Evolutionary conservation across 352 stramenopile species (phyloP).

Genomic region (Achlya hypogyna): DNA sequence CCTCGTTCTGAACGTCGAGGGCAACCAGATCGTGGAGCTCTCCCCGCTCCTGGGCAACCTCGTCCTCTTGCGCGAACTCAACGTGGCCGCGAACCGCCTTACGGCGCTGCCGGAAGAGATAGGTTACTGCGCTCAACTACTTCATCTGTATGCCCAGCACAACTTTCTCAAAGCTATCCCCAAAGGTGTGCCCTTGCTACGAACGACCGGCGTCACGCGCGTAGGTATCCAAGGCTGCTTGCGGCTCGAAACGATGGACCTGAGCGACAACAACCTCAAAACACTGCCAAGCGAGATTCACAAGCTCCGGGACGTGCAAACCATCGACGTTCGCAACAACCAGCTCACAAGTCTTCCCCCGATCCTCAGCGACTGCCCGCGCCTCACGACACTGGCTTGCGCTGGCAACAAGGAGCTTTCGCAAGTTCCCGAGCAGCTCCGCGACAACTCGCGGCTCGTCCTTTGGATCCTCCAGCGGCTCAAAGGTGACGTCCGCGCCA

Average conservation of each 20-base stretch:
- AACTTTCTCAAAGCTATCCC: conserved; percentile 60
- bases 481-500: conserved; percentile 27
- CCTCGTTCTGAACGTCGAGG: conserved; percentile 56
- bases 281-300: conserved; percentile 43
- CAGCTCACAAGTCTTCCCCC: conserved; percentile 57
- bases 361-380: conserved; percentile 55
- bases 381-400: conserved; percentile 42
- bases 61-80: conserved; percentile 48
- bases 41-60: conserved; percentile 51
- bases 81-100: conserved; percentile 55
- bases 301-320: conserved; percentile 37
- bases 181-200: neutral
- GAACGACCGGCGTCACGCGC: no score
- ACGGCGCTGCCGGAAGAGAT: conserved; percentile 43
- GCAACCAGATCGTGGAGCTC: conserved; percentile 63
- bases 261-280: conserved; percentile 55
- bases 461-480: conserved; percentile 68
- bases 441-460: conserved; percentile 59
- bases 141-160: conserved; percentile 52
- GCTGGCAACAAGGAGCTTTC: conserved; percentile 46
- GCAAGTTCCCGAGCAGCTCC: conserved; percentile 57
- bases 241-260: conserved; percentile 53
- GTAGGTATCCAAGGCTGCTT: conserved; percentile 59
- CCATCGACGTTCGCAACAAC: conserved; percentile 66
- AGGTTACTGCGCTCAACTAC: conserved; percentile 45